Evolutionary conservation across 768 basidiomycete genomes (phyloP).

Genomic region (Trametes gibbosa): DNA sequence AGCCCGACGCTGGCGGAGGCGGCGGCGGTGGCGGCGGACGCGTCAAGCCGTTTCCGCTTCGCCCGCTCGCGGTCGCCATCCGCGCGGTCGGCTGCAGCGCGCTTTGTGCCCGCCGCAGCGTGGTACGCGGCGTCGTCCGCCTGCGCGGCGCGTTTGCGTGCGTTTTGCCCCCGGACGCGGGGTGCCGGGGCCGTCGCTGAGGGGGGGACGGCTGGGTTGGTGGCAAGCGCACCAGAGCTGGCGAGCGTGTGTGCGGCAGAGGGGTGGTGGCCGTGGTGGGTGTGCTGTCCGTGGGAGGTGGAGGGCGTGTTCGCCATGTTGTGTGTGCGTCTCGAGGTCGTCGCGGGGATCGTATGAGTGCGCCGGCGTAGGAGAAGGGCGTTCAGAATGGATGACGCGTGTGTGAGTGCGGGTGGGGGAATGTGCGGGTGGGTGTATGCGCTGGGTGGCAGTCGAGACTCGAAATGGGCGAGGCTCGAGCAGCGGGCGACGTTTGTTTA

Average conservation of each 20-base stretch:
- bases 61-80: constrained; percentile 68
- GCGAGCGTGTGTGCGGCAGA: background rate
- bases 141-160: constrained; percentile 33
- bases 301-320: no score
- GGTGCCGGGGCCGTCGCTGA: background rate
- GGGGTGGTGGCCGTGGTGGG: background rate
- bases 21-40: no score
- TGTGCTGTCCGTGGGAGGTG: no score
- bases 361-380: no score
- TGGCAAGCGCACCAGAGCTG: background rate
- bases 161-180: constrained; percentile 7
- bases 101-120: constrained; percentile 48
- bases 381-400: no score
- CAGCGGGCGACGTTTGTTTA: no score
- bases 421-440: no score
- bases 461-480: no score
- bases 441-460: no score
- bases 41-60: constrained; percentile 71
- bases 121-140: constrained; percentile 66
- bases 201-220: background rate
- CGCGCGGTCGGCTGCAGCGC: constrained; percentile 62
- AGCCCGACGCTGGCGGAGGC: constrained; percentile 24
- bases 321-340: no score
- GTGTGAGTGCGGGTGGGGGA: no score
- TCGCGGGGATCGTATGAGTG: no score